phyloP scores from a whole-genome alignment of 202 grass and related monocot genomes.

The Panicum hallii region DNA sequence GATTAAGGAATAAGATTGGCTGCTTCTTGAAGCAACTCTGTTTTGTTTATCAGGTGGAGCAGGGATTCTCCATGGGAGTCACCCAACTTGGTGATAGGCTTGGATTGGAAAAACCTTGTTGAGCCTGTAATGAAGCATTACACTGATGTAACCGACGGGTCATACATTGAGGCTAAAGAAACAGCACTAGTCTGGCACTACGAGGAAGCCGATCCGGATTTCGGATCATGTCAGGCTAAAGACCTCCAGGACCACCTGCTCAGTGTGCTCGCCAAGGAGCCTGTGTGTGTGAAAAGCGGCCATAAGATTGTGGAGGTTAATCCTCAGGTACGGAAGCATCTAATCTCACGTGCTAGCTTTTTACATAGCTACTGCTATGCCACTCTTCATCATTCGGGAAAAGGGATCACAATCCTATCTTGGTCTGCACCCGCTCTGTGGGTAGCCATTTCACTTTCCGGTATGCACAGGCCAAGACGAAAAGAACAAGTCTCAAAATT shows the following conservation, averaged over 20 bases:
- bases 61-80: constrained; percentile 65
- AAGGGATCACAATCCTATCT: constrained; percentile 11
- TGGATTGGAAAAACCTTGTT: constrained; percentile 64
- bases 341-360: constrained; percentile 12
- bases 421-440: background rate
- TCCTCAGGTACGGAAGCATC: constrained; percentile 67
- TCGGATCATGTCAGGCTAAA: constrained; percentile 71
- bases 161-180: constrained; percentile 69
- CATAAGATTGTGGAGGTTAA: constrained; percentile 75
- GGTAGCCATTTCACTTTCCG: constrained; percentile 23
- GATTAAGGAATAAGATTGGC: constrained; percentile 34
- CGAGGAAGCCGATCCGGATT: constrained; percentile 69
- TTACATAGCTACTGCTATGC: constrained; percentile 2
- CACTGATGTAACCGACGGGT: constrained; percentile 67
- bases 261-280: constrained; percentile 65
- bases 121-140: constrained; percentile 65
- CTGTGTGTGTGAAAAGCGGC: constrained; percentile 69
- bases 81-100: constrained; percentile 37
- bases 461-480: constrained; percentile 29
- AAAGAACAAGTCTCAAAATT: constrained; percentile 27
- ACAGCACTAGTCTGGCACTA: constrained; percentile 79
- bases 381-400: background rate
- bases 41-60: constrained; percentile 60
- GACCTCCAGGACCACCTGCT: constrained; percentile 73
- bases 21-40: constrained; percentile 24